Conservation (phyloP, 768 basidiomycete species). For the Auricularia cornea region DNA sequence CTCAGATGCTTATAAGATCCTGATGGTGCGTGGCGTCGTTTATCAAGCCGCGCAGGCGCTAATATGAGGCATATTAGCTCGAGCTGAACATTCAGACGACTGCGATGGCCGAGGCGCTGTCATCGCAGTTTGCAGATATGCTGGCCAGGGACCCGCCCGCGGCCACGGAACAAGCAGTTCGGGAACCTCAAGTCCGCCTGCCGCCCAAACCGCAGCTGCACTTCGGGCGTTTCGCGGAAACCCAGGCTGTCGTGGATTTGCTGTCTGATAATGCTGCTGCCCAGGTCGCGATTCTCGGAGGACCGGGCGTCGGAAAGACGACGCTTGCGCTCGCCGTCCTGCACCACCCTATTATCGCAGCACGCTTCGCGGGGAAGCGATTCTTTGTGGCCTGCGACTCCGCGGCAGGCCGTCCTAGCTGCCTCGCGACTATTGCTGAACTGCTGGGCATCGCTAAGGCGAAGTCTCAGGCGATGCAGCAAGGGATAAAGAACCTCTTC, state of each 20-base stretch:
- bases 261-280: neutral
- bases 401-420: neutral
- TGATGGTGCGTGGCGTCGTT: too few species aligned
- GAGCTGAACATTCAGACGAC: too few species aligned
- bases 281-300: slow-evolving; percentile 16
- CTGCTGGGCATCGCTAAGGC: neutral
- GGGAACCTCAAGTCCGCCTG: too few species aligned
- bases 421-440: neutral
- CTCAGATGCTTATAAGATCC: too few species aligned
- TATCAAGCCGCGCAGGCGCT: too few species aligned
- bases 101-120: too few species aligned
- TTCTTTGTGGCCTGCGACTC: slow-evolving; percentile 29
- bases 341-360: slow-evolving; percentile 15
- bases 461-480: neutral
- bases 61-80: too few species aligned
- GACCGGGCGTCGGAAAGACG: slow-evolving; percentile 35
- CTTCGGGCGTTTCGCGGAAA: neutral
- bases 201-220: neutral
- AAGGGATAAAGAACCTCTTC: neutral
- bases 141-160: too few species aligned
- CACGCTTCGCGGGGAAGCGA: slow-evolving; percentile 13
- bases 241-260: neutral
- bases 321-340: slow-evolving; percentile 28
- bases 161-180: too few species aligned
- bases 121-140: too few species aligned